phyloP scores from a whole-genome alignment of 176 grass and related monocot genomes.

The Carex scoparia region DNA sequence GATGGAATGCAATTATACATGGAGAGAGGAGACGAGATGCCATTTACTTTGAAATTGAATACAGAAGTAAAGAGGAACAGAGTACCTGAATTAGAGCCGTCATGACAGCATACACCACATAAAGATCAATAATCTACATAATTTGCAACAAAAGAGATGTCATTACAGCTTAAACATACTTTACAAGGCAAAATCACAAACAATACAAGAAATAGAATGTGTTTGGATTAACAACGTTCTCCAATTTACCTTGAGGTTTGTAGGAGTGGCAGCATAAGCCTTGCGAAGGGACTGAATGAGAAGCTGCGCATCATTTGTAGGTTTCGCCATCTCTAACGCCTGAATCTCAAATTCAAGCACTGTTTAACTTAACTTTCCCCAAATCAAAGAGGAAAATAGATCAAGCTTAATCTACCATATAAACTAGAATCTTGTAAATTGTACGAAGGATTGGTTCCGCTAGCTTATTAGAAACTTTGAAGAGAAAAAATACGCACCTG shows the following conservation, averaged over 20 bases:
- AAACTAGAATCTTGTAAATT: background rate
- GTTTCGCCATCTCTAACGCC: constrained; percentile 49
- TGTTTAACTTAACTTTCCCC: background rate
- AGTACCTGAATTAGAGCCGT: constrained; percentile 64
- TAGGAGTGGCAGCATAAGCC: constrained; percentile 69
- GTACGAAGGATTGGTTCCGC: too few species aligned
- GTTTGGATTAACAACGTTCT: background rate
- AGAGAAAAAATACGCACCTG: background rate
- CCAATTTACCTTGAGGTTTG: constrained; percentile 53
- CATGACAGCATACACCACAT: constrained; percentile 50
- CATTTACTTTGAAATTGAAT: background rate
- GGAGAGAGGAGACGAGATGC: background rate
- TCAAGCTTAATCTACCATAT: background rate
- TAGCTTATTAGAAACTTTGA: background rate
- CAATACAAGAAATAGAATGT: background rate
- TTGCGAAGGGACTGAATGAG: constrained; percentile 72
- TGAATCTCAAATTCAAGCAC: background rate
- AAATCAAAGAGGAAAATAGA: background rate
- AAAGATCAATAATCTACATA: constrained; percentile 75
- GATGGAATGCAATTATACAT: background rate
- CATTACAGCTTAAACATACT: background rate
- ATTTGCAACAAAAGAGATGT: background rate
- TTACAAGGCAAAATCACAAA: background rate
- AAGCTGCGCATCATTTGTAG: constrained; percentile 49
- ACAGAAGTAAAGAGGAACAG: background rate